Conservation (phyloP, 192 early-diverging fungal species). For the Geranomyces variabilis region DNA sequence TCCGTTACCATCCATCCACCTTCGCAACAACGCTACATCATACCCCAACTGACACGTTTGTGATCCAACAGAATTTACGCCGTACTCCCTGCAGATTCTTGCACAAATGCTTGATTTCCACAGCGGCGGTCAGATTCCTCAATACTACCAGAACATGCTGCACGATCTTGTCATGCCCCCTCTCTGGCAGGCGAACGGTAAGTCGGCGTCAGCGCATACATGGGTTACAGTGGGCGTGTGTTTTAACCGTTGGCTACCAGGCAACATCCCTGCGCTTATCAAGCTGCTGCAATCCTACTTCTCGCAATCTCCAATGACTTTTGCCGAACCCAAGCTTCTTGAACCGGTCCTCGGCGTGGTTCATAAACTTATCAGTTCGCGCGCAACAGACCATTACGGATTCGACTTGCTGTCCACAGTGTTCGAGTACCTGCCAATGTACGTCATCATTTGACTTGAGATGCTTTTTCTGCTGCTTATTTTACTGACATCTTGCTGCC, state of each 20-base stretch:
- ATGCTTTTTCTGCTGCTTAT: background rate
- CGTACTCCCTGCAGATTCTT: conserved; percentile 97
- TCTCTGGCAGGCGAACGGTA: conserved; percentile 84
- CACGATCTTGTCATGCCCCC: conserved; percentile 79
- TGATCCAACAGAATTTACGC: conserved; percentile 77
- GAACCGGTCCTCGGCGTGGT: conserved; percentile 89
- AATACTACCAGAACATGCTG: conserved; percentile 73
- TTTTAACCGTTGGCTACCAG: conserved; percentile 32
- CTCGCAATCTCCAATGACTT: conserved; percentile 66
- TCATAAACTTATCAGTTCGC: conserved; percentile 86
- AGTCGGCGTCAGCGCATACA: background rate
- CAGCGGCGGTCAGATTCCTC: conserved; percentile 61
- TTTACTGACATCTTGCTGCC: background rate
- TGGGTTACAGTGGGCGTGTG: background rate
- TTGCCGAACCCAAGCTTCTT: conserved; percentile 73
- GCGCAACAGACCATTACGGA: conserved; percentile 82
- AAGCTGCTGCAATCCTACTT: conserved; percentile 86
- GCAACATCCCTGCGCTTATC: conserved; percentile 94
- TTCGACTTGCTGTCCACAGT: conserved; percentile 81
- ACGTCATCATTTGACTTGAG: no score
- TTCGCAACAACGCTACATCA: conserved; percentile 29
- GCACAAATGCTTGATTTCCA: conserved; percentile 86
- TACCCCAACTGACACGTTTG: background rate
- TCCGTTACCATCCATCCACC: conserved; percentile 16
- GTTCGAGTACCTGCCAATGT: conserved; percentile 76